These are phyloP conservation scores for Mortierella sp. DNA, from an alignment of 371 early-diverging fungal species.

Conservation along the genomic window DNA sequence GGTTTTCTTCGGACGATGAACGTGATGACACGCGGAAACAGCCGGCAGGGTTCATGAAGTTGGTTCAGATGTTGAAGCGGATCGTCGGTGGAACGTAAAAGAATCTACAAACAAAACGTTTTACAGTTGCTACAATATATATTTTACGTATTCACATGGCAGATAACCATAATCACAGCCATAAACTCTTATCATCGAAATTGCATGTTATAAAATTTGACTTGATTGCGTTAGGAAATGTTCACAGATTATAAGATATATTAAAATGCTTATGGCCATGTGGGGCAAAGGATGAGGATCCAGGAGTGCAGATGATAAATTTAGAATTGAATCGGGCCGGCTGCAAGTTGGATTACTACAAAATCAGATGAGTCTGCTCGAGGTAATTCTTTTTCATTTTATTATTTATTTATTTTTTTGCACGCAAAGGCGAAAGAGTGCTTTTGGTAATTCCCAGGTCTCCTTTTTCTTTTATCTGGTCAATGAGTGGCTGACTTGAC, in stretches of 20 bases:
- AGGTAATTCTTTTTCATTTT: neutral
- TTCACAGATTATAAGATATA: too few relatives aligned
- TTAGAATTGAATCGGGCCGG: neutral
- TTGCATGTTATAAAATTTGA: too few relatives aligned
- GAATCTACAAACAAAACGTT: neutral
- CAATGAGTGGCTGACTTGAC: too few relatives aligned
- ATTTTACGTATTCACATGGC: too few relatives aligned
- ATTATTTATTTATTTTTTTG: neutral
- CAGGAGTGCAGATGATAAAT: neutral
- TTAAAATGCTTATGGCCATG: too few relatives aligned
- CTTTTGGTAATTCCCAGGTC: neutral
- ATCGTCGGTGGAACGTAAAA: neutral
- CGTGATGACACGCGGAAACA: neutral
- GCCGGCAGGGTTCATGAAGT: constrained; percentile 12
- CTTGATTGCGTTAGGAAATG: too few relatives aligned
- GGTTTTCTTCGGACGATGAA: neutral
- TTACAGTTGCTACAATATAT: neutral
- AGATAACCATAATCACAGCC: too few relatives aligned
- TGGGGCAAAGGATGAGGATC: too few relatives aligned
- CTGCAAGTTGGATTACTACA: neutral
- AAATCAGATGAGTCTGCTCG: neutral
- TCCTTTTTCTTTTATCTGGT: too few relatives aligned
- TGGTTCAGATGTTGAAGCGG: constrained; percentile 19
- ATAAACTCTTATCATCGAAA: too few relatives aligned
- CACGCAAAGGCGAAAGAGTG: neutral